Evolutionary conservation across 306 rosid species (phyloP).

Genomic region (Psophocarpus tetragonolobus): DNA sequence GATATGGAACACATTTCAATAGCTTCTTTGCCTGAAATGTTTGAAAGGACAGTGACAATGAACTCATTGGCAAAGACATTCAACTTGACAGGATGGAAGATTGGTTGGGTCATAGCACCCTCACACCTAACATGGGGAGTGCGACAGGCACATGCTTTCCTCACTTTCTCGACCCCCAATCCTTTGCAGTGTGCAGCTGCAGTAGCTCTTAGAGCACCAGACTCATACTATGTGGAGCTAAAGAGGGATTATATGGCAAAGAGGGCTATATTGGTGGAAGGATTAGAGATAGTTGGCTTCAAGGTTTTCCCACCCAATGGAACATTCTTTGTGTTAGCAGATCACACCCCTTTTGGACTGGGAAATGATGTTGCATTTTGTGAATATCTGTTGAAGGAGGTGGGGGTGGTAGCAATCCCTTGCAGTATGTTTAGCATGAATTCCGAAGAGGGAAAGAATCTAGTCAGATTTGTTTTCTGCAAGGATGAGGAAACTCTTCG

Average conservation of each 20-base stretch:
- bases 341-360: conserved; percentile 85
- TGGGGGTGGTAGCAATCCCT: conserved; percentile 89
- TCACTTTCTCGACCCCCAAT: conserved; percentile 66
- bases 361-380: conserved; percentile 78
- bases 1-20: conserved; percentile 86
- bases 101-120: conserved; percentile 91
- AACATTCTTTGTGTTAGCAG: conserved; percentile 74
- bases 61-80: conserved; percentile 85
- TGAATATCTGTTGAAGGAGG: conserved; percentile 80
- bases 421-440: conserved; percentile 77
- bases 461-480: conserved; percentile 83
- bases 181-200: conserved; percentile 88
- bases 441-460: conserved; percentile 86
- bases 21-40: conserved; percentile 92
- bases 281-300: conserved; percentile 76
- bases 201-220: conserved; percentile 79
- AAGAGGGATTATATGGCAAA: conserved; percentile 71
- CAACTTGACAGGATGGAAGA: conserved; percentile 89
- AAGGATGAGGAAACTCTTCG: conserved; percentile 81
- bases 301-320: conserved; percentile 79
- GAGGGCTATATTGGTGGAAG: conserved; percentile 78
- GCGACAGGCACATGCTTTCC: conserved; percentile 59
- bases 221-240: conserved; percentile 66
- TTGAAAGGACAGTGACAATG: conserved; percentile 79
- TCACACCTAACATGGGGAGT: conserved; percentile 79